Percentiles rank a stretch among this genome's conserved stretches.
Evolutionary conservation across 2,329 filamentous ascomycete species (phyloP).

Genomic region (Xylaria sp.): DNA sequence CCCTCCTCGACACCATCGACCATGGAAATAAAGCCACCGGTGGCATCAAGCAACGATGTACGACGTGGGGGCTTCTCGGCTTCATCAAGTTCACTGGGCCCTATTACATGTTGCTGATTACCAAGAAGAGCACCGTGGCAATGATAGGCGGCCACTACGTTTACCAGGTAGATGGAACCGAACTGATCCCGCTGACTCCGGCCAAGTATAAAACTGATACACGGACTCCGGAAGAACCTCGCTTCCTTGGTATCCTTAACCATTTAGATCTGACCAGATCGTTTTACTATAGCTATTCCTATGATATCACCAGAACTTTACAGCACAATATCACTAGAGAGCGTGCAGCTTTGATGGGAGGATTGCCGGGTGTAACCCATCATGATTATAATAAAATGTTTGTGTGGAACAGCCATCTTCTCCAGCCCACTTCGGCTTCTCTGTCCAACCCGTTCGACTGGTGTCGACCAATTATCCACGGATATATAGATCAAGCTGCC

Average conservation of each 20-base stretch:
- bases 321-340: constrained; percentile 92
- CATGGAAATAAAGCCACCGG: constrained; percentile 93
- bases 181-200: constrained; percentile 86
- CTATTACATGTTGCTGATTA: constrained; percentile 97
- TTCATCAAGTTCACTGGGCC: constrained; percentile 96
- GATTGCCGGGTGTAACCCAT: constrained; percentile 66
- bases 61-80: constrained; percentile 91
- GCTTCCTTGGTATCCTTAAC: constrained; percentile 88
- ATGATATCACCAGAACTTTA: constrained; percentile 91
- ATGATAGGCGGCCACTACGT: constrained; percentile 97
- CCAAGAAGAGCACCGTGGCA: constrained; percentile 93
- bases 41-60: constrained; percentile 88
- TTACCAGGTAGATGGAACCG: constrained; percentile 94
- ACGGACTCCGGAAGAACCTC: constrained; percentile 84
- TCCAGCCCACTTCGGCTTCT: constrained; percentile 76
- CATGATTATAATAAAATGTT: constrained; percentile 93
- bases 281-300: constrained; percentile 99
- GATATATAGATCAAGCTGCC: constrained; percentile 91
- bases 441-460: constrained; percentile 90
- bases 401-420: constrained; percentile 93
- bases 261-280: constrained; percentile 90
- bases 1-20: constrained; percentile 92
- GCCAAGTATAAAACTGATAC: constrained; percentile 80
- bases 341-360: constrained; percentile 75
- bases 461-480: constrained; percentile 95